Percentiles rank a stretch among this genome's conserved stretches.
Evolutionary conservation across 768 basidiomycete species (phyloP).

Genomic region (Russula brevipes): DNA sequence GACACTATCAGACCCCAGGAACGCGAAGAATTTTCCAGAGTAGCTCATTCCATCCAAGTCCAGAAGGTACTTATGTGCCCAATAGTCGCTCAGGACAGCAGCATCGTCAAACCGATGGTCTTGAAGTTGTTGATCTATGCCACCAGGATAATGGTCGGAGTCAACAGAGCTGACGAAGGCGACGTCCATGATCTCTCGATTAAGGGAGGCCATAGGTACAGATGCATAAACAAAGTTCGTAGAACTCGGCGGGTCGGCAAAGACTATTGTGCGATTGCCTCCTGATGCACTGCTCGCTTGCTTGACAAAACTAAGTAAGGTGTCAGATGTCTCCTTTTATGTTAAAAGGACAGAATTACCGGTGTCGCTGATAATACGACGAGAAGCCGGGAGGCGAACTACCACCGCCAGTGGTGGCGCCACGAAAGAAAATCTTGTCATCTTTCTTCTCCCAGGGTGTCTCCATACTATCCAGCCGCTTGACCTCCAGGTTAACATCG

Average conservation of each 20-base stretch:
- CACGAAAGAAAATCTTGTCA: constrained; percentile 91
- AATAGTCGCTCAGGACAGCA: constrained; percentile 79
- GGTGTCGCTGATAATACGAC: constrained; percentile 79
- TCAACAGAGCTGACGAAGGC: constrained; percentile 80
- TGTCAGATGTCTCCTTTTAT: constrained; percentile 14
- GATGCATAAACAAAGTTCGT: constrained; percentile 54
- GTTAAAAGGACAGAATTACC: constrained; percentile 38
- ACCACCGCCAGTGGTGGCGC: constrained; percentile 93
- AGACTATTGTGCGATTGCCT: constrained; percentile 57
- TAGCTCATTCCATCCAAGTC: constrained; percentile 97
- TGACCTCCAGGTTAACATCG: constrained; percentile 60
- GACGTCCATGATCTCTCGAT: constrained; percentile 78
- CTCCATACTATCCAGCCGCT: constrained; percentile 82
- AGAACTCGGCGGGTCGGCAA: constrained; percentile 59
- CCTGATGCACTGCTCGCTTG: constrained; percentile 60
- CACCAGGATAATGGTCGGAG: constrained; percentile 67
- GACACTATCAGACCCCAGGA: constrained; percentile 81
- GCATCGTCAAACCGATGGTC: constrained; percentile 68
- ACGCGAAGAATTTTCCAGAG: constrained; percentile 81
- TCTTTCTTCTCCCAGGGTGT: constrained; percentile 81
- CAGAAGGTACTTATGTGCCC: constrained; percentile 86
- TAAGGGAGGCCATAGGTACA: constrained; percentile 57
- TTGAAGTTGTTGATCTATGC: constrained; percentile 55
- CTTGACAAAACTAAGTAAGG: constrained; percentile 53
- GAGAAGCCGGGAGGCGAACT: constrained; percentile 81